These are phyloP conservation scores for Umbelopsis sp. DNA, from an alignment of 192 early-diverging fungal species.

Conservation along the genomic window DNA sequence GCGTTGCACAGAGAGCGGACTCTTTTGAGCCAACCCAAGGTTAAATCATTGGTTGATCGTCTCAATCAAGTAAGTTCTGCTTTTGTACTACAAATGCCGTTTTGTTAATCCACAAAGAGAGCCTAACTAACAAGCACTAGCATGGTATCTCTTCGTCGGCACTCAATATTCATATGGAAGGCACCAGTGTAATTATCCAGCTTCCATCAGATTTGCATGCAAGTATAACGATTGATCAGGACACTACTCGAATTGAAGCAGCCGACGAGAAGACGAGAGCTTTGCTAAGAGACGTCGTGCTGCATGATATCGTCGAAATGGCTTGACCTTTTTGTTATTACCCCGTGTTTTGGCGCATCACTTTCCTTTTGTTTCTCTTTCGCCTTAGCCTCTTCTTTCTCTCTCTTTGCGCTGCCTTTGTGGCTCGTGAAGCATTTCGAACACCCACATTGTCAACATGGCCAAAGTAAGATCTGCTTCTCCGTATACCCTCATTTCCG, in stretches of 20 bases:
- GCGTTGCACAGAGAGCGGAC: slow-evolving; percentile 18
- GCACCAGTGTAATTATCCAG: neutral
- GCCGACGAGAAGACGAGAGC: slow-evolving; percentile 22
- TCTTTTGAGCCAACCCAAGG: slow-evolving; percentile 6
- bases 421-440: neutral
- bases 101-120: neutral
- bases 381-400: neutral
- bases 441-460: neutral
- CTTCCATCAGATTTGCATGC: slow-evolving; percentile 23
- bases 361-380: neutral
- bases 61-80: slow-evolving; percentile 20
- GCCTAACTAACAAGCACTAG: slow-evolving; percentile 1
- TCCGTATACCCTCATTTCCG: neutral
- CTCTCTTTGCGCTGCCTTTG: neutral
- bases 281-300: slow-evolving; percentile 16
- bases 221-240: neutral
- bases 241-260: slow-evolving; percentile 22
- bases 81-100: neutral
- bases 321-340: slow-evolving; percentile 21
- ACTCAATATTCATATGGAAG: neutral
- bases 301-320: slow-evolving; percentile 19
- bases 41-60: slow-evolving; percentile 16
- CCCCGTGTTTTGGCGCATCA: slow-evolving; percentile 8
- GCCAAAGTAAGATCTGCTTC: slow-evolving; percentile 13
- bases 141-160: neutral